Percentiles rank a stretch among this genome's conserved stretches.
These are phyloP conservation scores for Fusarium sublunatum DNA, from an alignment of 2,329 filamentous ascomycete genomes.

Conservation along the genomic window DNA sequence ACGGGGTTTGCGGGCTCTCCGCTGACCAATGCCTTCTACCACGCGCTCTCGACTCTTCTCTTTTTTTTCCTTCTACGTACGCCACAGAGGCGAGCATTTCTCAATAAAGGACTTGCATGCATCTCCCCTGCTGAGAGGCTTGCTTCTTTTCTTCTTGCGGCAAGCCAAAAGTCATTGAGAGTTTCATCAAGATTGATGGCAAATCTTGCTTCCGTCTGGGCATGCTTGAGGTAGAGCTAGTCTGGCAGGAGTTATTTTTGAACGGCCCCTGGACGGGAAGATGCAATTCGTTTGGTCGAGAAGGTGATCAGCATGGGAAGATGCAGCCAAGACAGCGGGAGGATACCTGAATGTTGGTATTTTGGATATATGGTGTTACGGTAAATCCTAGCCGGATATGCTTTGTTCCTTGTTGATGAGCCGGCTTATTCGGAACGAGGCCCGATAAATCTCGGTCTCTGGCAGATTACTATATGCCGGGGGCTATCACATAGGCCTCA, in stretches of 20 bases:
- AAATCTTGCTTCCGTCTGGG: not conserved
- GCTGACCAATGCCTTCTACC: not conserved
- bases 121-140: not conserved
- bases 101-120: constrained; percentile 1
- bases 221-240: constrained; percentile 2
- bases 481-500: not conserved
- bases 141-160: not conserved
- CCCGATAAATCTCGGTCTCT: not conserved
- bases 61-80: not conserved
- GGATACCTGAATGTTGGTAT: not conserved
- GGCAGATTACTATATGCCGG: too few relatives aligned
- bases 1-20: not conserved
- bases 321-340: constrained; percentile 25
- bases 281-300: not conserved
- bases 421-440: constrained; percentile 1
- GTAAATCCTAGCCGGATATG: not conserved
- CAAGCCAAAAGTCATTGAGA: not conserved
- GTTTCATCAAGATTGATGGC: not conserved
- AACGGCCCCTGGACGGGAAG: constrained; percentile 3
- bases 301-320: constrained; percentile 4
- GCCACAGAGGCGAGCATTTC: not conserved
- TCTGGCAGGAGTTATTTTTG: constrained; percentile 15
- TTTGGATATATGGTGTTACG: constrained; percentile 3
- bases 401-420: not conserved
- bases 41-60: not conserved